A percentile compares a stretch with the other conserved stretches of the same genome.
phyloP scores from a whole-genome alignment of 441 rosid genomes.

The Manihot esculenta region DNA sequence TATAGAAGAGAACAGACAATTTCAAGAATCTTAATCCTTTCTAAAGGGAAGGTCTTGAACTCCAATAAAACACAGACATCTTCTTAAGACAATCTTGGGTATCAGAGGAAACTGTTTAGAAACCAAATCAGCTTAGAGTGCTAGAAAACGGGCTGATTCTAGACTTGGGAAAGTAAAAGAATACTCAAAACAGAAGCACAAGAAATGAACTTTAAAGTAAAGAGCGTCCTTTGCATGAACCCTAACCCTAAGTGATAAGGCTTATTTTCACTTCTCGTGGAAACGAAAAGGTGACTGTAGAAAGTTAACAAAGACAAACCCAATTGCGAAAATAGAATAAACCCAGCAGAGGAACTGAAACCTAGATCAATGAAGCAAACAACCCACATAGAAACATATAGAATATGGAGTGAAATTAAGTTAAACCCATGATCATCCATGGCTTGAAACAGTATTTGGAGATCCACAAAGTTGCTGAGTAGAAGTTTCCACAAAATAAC shows the following conservation, averaged over 20 bases:
- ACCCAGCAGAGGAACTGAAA: neutral
- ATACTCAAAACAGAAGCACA: neutral
- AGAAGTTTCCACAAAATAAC: too few species aligned
- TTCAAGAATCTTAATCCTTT: too few species aligned
- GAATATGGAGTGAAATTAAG: neutral
- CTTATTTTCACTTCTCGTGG: neutral
- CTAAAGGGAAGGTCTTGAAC: too few species aligned
- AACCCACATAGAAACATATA: too few species aligned
- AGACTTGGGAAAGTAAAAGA: neutral
- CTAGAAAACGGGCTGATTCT: neutral
- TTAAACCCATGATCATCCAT: neutral
- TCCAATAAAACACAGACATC: too few species aligned
- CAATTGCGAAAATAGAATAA: conserved; percentile 12
- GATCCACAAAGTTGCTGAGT: too few species aligned
- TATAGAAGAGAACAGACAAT: too few species aligned
- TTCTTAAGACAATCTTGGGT: too few species aligned
- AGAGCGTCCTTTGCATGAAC: conserved; percentile 16
- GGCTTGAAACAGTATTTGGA: too few species aligned
- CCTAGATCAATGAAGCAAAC: too few species aligned
- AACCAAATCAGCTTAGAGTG: neutral
- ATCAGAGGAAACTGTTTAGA: neutral
- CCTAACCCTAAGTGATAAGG: conserved; percentile 33
- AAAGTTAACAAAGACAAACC: conserved; percentile 4
- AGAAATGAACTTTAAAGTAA: neutral
- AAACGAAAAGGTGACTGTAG: neutral